phyloP scores from a whole-genome alignment of 306 rosid genomes.

The Phaseolus lunatus region DNA sequence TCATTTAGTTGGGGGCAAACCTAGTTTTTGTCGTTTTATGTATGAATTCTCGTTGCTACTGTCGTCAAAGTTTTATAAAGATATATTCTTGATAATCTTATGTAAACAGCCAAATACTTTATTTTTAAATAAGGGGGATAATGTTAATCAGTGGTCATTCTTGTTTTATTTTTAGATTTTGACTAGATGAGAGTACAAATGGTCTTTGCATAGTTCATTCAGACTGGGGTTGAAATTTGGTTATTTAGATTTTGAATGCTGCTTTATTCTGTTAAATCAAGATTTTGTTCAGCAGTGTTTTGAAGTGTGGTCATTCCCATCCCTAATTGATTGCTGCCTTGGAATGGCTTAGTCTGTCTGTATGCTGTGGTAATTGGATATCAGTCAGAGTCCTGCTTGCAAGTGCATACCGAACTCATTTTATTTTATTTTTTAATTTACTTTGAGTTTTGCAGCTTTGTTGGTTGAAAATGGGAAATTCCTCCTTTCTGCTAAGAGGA shows the following conservation, averaged over 20 bases:
- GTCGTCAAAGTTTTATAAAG: neutral
- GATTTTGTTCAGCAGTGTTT: neutral
- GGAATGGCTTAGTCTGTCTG: neutral
- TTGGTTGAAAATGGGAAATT: conserved; percentile 90
- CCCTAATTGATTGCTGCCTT: neutral
- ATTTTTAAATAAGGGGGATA: neutral
- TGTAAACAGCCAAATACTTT: neutral
- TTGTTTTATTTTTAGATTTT: conserved; percentile 9
- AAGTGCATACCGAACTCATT: conserved; percentile 1
- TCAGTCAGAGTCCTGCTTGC: neutral
- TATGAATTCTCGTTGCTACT: neutral
- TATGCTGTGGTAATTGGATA: neutral
- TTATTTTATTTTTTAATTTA: neutral
- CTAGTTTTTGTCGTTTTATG: neutral
- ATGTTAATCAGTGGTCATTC: neutral
- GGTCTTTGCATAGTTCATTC: neutral
- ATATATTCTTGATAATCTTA: neutral
- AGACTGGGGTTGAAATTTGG: neutral
- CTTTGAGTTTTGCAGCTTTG: conserved; percentile 62
- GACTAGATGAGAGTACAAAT: neutral
- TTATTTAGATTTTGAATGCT: neutral
- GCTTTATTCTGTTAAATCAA: neutral
- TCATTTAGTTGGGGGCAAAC: neutral
- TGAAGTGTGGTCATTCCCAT: conserved; percentile 6
- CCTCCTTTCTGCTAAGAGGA: conserved; percentile 92